Evolutionary conservation across 2,329 filamentous ascomycete species (phyloP), one percentile per base, ranked within the genome.

Genomic region (Scedosporium minutisporum): DNA sequence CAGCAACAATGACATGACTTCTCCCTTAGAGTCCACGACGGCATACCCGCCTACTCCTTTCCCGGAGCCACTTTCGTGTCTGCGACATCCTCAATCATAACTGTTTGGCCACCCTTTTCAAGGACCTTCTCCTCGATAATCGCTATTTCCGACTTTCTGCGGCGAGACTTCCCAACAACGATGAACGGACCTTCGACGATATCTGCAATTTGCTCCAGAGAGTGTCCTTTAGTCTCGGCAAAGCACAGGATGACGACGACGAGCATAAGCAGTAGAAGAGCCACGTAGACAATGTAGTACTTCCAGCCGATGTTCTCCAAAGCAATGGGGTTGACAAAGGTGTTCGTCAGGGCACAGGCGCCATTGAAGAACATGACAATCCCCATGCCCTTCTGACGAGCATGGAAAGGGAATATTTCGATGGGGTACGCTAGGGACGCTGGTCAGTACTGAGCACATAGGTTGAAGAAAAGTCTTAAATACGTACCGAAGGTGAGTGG

Each of bases 241-340:
- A 72, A 73, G 14, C 75, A 69, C 64, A 77, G 74, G 65, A 72
- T 79, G 18, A 76, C 70, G 16, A 74, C 42, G 0, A 67, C 62
- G 2, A 76, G 60, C 10, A 74, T 68, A 3, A 70, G 62, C 1
- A 66, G 66, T 18, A 77, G 51, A 44, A 75, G 73, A 7, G 71
- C 72, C 63, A 72, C 70, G 60, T 74, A 78, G 9, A 78, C 69
- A 46, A 74, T 71, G 57, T 75, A 78, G 63, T 77, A 78, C 58
- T 70, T 74, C 74, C 76, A 78, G 0, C 65, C 68, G 10, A 78
- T 72, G 0, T 64, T 68, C 1, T 68, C 64, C 60, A 79, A 71
- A 0, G 73, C 75, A 4, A 78, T 73, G 0, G 76, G 77, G 58
- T 76, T 77, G 57, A 75, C 72, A 53, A 75, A 75, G 21, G 74